phyloP scores from a whole-genome alignment of 768 basidiomycete species.

The Boletus vinaceobasis region DNA sequence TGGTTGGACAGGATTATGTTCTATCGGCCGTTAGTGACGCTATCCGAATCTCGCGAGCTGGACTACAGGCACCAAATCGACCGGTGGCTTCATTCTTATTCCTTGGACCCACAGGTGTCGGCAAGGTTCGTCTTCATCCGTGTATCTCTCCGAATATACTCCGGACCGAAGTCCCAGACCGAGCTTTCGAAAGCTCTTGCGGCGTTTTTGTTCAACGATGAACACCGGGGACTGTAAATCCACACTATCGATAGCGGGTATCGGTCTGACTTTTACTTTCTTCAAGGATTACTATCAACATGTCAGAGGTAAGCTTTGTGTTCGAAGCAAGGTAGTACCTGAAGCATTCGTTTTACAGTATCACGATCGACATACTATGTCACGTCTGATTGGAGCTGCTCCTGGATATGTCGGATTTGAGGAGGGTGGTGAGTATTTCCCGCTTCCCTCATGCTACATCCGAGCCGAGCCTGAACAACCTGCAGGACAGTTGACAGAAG shows the following conservation, averaged over 20 bases:
- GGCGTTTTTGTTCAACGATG: constrained; percentile 85
- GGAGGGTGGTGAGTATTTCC: constrained; percentile 54
- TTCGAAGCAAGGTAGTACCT: not conserved
- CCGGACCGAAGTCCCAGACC: constrained; percentile 41
- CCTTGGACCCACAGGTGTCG: constrained; percentile 84
- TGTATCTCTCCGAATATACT: not conserved
- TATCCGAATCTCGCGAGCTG: constrained; percentile 88
- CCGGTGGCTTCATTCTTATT: constrained; percentile 94
- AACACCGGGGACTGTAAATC: constrained; percentile 76
- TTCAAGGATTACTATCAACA: constrained; percentile 82
- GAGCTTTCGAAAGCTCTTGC: constrained; percentile 89
- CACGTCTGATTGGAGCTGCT: constrained; percentile 86
- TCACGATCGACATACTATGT: constrained; percentile 88
- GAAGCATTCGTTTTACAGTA: constrained; percentile 44
- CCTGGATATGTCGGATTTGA: constrained; percentile 86
- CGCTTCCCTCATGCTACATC: not conserved
- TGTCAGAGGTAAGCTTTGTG: constrained; percentile 64
- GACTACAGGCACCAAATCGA: constrained; percentile 81
- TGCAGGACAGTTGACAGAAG: constrained; percentile 58
- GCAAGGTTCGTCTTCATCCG: constrained; percentile 48
- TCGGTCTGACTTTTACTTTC: not conserved
- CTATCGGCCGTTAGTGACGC: constrained; percentile 83
- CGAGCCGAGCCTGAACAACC: not conserved
- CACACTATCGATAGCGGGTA: not conserved
- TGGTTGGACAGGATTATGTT: constrained; percentile 93